Conservation (phyloP, 2,329 filamentous ascomycete species). For the Plectosphaerella plurivora region DNA sequence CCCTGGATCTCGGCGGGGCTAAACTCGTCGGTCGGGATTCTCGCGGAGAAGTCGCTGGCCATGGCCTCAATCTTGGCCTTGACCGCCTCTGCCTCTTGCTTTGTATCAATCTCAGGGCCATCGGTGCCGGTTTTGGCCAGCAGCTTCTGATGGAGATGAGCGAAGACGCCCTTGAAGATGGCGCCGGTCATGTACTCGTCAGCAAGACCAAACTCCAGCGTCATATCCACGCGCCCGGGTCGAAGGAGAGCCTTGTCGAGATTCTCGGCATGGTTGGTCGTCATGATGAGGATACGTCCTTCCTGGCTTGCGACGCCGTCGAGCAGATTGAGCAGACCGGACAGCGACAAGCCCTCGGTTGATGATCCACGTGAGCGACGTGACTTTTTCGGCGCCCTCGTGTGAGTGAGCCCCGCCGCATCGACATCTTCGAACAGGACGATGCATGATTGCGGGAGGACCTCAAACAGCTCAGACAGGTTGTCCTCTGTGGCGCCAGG, state of each 20-base stretch:
- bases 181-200: background rate
- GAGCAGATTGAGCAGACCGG: slow-evolving; percentile 75
- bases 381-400: slow-evolving; percentile 15
- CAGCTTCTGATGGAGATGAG: background rate
- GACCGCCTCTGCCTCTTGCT: background rate
- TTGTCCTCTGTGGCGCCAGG: slow-evolving; percentile 57
- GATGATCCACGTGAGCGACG: slow-evolving; percentile 37
- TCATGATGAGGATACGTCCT: slow-evolving; percentile 76
- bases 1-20: background rate
- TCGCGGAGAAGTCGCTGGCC: background rate
- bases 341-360: slow-evolving; percentile 46
- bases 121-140: no score
- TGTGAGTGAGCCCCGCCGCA: slow-evolving; percentile 42
- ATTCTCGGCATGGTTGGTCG: slow-evolving; percentile 68
- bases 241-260: slow-evolving; percentile 70
- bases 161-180: background rate
- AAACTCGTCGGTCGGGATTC: background rate
- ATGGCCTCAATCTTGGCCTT: background rate
- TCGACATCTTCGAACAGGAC: slow-evolving; percentile 67
- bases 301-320: slow-evolving; percentile 77
- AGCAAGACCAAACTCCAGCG: background rate
- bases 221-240: slow-evolving; percentile 67
- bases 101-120: no score
- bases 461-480: slow-evolving; percentile 52
- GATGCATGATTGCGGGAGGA: slow-evolving; percentile 58